Evolutionary conservation across 1,284 basidiomycete species (phyloP), one percentile per base, ranked within the genome.

Genomic region (Pterulicium gracile): DNA sequence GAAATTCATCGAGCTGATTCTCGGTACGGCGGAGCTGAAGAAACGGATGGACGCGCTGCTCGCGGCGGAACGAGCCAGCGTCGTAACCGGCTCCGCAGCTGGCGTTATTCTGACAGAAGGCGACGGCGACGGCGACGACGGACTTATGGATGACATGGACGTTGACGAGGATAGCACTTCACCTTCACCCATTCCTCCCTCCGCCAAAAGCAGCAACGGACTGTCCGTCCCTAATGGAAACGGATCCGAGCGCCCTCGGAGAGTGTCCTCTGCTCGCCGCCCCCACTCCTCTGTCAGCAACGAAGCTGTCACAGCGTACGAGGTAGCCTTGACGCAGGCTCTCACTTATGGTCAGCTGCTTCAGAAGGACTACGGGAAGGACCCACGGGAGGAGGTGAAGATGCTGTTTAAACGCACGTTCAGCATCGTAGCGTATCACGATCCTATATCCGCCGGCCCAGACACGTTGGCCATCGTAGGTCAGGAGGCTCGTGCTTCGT

Each of bases 1-100:
- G 52, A 86, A 84, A 60, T 89, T 91, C 55, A 77, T 91, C 36
- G 88, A 91, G 60, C 70, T 88, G 23, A 74, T 86, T 12, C 57
- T 89, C 52, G 73, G 77, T 50, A 77, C 83, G 4, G 72, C 76
- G 12, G 82, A 81, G 49, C 65, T 82, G 51, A 72, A 77, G 61
- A 77, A 79, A 63, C 69, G 63, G 54, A 72, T 76, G 65, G 68
- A 69, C 27, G n/a, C 47, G 63, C 58, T 51, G 51, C 61, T 46
- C 58, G 56, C 48, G 52, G 55, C 43, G 54, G 27, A 7, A 32
- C 7, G n/a, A n/a, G 10, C 7, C 10, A 32, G 27, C n/a, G n/a
- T 32, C 27, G 27, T n/a, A 10, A 7, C 7, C 10, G 27, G 10
- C n/a, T 32, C 27, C n/a, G n/a, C 27, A 10, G 7, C 27, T 32